phyloP scores from a whole-genome alignment of 805 yeast genomes.

The Spathaspora gorwiae region DNA sequence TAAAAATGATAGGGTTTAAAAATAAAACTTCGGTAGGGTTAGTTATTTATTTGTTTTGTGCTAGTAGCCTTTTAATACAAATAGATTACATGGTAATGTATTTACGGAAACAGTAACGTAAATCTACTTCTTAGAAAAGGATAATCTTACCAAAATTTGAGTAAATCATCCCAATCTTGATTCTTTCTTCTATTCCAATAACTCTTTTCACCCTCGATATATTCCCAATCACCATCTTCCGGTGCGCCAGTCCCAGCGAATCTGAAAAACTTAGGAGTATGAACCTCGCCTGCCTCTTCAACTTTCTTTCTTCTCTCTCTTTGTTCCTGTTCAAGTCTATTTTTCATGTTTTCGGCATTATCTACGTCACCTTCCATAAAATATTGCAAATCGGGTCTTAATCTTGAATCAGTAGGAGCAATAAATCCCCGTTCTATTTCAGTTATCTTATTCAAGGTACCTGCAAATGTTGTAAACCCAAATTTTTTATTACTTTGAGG shows the following conservation, averaged over 20 bases:
- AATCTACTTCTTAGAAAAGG: not conserved
- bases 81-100: too few relatives aligned
- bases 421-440: conserved; percentile 56
- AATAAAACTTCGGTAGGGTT: not conserved
- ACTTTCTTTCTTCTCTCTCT: conserved; percentile 64
- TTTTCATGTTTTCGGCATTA: conserved; percentile 67
- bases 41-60: not conserved
- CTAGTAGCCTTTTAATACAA: too few relatives aligned
- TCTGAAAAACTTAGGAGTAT: conserved; percentile 64
- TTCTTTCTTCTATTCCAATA: conserved; percentile 78
- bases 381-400: conserved; percentile 76
- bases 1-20: conserved; percentile 3
- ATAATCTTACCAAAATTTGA: conserved; percentile 49
- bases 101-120: not conserved
- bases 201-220: conserved; percentile 52
- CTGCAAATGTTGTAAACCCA: conserved; percentile 83
- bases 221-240: conserved; percentile 49
- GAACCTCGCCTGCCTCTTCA: conserved; percentile 41
- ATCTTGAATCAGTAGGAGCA: conserved; percentile 86
- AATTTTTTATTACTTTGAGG: conserved; percentile 57
- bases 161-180: conserved; percentile 55
- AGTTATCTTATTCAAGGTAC: conserved; percentile 76
- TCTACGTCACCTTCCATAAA: conserved; percentile 70
- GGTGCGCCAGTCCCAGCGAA: conserved; percentile 31
- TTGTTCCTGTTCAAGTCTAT: conserved; percentile 72